These are phyloP conservation scores for Septoria linicola DNA, from an alignment of 2,329 filamentous ascomycete genomes.

Conservation along the genomic window DNA sequence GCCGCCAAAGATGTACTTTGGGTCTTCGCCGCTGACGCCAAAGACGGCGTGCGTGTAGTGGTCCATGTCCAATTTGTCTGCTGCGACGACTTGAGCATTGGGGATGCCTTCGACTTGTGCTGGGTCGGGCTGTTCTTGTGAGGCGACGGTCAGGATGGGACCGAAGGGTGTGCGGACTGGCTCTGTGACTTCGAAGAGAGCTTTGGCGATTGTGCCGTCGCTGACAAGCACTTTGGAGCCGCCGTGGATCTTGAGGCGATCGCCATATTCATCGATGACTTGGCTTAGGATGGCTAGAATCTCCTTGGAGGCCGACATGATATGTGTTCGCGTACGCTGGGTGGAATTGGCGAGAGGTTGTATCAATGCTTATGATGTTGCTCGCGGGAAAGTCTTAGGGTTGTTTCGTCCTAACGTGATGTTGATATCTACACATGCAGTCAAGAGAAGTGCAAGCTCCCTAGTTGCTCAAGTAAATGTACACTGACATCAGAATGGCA, in stretches of 20 bases:
- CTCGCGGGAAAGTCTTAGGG: too few relatives aligned
- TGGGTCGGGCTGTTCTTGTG: conserved; percentile 18
- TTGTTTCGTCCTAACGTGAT: not conserved
- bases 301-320: conserved; percentile 9
- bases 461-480: too few relatives aligned
- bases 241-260: conserved; percentile 26
- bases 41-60: conserved; percentile 32
- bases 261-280: conserved; percentile 25
- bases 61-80: conserved; percentile 29
- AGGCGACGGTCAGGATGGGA: conserved; percentile 28
- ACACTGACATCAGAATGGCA: conserved; percentile 7
- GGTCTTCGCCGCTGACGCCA: conserved; percentile 27
- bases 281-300: conserved; percentile 22
- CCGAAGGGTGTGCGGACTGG: conserved; percentile 30
- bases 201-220: conserved; percentile 25
- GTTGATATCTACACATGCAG: not conserved
- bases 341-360: not conserved
- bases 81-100: conserved; percentile 20
- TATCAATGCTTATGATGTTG: not conserved
- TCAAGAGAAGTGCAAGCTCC: too few relatives aligned
- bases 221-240: conserved; percentile 28
- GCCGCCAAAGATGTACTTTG: conserved; percentile 28
- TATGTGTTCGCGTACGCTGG: not conserved
- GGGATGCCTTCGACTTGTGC: conserved; percentile 15
- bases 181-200: conserved; percentile 24